Evolutionary conservation across 1,284 basidiomycete species (phyloP), one percentile per base, ranked within the genome.

Genomic region (Testicularia cyperi): DNA sequence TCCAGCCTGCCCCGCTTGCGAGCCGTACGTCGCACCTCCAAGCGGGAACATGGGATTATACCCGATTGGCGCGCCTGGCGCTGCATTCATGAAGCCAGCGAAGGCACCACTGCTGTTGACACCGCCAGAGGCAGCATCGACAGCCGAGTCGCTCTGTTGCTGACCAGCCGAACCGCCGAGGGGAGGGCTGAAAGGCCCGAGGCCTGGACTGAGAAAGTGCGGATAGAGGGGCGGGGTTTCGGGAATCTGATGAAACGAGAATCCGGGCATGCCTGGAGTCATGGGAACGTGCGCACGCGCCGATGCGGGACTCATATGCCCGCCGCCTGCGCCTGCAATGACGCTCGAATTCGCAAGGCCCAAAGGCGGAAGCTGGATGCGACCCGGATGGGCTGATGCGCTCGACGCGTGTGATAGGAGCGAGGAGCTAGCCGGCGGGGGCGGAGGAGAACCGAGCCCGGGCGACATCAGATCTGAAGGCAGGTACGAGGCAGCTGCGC

Each of bases 221-320:
- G 67, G 65, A 32, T 78, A 66, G 27, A 77, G 53, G 4, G 78
- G 78, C 2, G 78, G 78, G 13, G 78, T 79, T 38, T 77, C 70
- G 2, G 76, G 75, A 38, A 78, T 69, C 13, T 74, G 66, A 13
- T 77, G 75, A 32, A 79, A 77, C 0, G 75, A 71, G 47, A 79
- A 79, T 3, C 76, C 77, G 0, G 78, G 78, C 78, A 79, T 78
- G 7, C 74, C 74, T 3, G 77, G 78, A 7, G 78, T 78, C 70
- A 79, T 77, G 14, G 76, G 73, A 13, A 68, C 54, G 10, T 49
- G 56, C 49, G 58, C 58, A 13, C 47, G 38, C 7, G 56, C 51
- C 2, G 38, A 28, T 49, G 48, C 48, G 2, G 69, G 48, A 18
- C 57, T 44, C 60, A 53, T 51, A 24, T 43, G 42, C 19, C 23